Percentiles rank a stretch among this genome's conserved stretches.
Conservation (phyloP, 352 stramenopile species). For the Albugo laibachii region DNA sequence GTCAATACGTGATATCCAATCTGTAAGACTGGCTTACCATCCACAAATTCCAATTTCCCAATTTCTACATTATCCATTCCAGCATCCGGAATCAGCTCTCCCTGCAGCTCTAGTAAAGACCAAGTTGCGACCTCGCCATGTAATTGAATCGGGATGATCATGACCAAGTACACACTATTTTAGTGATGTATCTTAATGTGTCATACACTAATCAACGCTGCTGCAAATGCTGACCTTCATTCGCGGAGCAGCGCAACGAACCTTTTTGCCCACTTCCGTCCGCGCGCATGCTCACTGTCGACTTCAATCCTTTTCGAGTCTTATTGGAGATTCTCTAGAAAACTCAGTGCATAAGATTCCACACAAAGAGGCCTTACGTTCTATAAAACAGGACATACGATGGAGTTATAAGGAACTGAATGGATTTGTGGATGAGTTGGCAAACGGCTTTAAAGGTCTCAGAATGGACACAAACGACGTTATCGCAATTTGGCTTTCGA, state of each 20-base stretch:
- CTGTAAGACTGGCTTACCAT: conserved; percentile 49
- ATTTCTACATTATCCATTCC: conserved; percentile 28
- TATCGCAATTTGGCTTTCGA: conserved; percentile 69
- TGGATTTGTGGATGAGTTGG: conserved; percentile 44
- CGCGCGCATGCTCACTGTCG: too few relatives aligned
- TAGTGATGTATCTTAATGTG: too few relatives aligned
- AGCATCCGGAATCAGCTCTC: conserved; percentile 27
- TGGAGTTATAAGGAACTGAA: conserved; percentile 78
- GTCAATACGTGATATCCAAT: conserved; percentile 69
- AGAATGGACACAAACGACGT: conserved; percentile 52
- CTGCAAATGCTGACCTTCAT: too few relatives aligned
- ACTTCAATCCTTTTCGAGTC: too few relatives aligned
- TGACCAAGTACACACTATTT: conserved; percentile 3
- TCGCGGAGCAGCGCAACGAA: too few relatives aligned
- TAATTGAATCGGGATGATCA: conserved; percentile 48
- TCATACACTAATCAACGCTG: too few relatives aligned
- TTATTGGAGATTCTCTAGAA: conserved; percentile 40
- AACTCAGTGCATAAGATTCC: conserved; percentile 53
- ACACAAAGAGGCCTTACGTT: conserved; percentile 74
- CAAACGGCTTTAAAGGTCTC: conserved; percentile 55
- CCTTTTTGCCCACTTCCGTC: too few relatives aligned
- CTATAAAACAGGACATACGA: conserved; percentile 63
- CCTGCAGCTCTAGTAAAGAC: conserved; percentile 72
- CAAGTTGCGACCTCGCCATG: conserved; percentile 46
- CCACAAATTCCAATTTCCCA: conserved; percentile 37